phyloP scores from a whole-genome alignment of 768 basidiomycete species.

The Tulasnella calospora region DNA sequence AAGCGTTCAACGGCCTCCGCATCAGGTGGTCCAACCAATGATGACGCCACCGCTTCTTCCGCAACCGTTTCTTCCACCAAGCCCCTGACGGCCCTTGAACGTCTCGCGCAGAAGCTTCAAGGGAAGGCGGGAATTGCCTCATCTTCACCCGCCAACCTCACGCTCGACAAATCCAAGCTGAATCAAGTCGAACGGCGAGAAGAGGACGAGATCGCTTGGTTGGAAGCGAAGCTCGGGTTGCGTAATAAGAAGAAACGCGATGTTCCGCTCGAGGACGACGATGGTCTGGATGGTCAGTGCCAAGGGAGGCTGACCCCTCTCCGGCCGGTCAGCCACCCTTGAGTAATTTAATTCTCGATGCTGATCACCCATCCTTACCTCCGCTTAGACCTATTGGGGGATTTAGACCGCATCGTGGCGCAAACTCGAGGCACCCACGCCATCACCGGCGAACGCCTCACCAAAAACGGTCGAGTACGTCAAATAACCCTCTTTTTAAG shows the following conservation, averaged over 20 bases:
- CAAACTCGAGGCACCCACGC: neutral
- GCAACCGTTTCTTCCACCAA: neutral
- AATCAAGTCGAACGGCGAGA: conserved; percentile 51
- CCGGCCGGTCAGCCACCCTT: neutral
- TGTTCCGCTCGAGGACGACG: conserved; percentile 53
- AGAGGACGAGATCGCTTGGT: conserved; percentile 76
- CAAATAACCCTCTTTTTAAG: neutral
- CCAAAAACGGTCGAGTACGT: too few relatives aligned
- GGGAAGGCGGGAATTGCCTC: neutral
- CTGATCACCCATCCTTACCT: neutral
- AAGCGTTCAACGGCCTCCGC: neutral
- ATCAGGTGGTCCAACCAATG: neutral
- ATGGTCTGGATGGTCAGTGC: conserved; percentile 74
- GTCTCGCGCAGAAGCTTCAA: neutral
- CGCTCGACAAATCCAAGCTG: neutral
- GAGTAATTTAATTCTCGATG: neutral
- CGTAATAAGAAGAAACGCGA: conserved; percentile 37
- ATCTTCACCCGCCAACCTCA: neutral
- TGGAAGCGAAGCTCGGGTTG: conserved; percentile 73
- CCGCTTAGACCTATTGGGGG: conserved; percentile 24
- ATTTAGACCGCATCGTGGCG: conserved; percentile 24
- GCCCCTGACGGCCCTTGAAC: neutral
- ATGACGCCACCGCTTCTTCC: neutral
- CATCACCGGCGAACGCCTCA: neutral
- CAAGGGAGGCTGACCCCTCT: neutral